Percentiles rank a stretch among this genome's conserved stretches.
Evolutionary conservation across 768 basidiomycete species (phyloP).

Genomic region (Lactarius sp.): DNA sequence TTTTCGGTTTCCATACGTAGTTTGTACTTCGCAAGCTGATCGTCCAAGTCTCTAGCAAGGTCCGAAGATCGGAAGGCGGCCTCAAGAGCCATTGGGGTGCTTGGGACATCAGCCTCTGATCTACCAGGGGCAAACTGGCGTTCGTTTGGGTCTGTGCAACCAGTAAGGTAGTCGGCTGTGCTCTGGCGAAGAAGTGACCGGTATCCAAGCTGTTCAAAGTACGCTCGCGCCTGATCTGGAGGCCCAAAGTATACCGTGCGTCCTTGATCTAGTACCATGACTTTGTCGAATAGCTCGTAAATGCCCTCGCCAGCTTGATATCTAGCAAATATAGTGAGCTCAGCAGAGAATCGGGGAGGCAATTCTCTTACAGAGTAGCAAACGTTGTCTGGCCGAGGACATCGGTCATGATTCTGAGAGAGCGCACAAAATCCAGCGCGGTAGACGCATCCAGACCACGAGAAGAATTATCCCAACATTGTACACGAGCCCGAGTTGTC

Average conservation of each 20-base stretch:
- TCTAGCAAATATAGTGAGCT: slow-evolving; percentile 26
- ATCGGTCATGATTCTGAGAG: slow-evolving; percentile 80
- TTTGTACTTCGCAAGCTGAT: slow-evolving; percentile 53
- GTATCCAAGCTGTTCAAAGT: slow-evolving; percentile 75
- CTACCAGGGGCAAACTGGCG: slow-evolving; percentile 68
- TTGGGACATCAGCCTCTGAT: slow-evolving; percentile 54
- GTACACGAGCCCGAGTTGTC: slow-evolving; percentile 75
- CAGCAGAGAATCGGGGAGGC: slow-evolving; percentile 29
- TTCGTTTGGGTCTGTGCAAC: slow-evolving; percentile 81
- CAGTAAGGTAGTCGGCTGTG: slow-evolving; percentile 85
- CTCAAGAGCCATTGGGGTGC: slow-evolving; percentile 64
- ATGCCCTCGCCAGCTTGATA: slow-evolving; percentile 74
- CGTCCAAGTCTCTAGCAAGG: slow-evolving; percentile 41
- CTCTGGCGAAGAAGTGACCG: slow-evolving; percentile 76
- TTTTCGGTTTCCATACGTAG: slow-evolving; percentile 52
- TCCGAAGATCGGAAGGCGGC: slow-evolving; percentile 51
- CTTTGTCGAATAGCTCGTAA: slow-evolving; percentile 82
- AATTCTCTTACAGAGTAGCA: slow-evolving; percentile 55
- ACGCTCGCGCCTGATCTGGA: slow-evolving; percentile 63
- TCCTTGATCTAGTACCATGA: slow-evolving; percentile 77
- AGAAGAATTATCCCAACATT: slow-evolving; percentile 84
- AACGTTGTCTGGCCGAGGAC: slow-evolving; percentile 75
- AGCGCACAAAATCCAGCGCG: slow-evolving; percentile 80
- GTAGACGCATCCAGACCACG: slow-evolving; percentile 83
- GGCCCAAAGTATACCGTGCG: slow-evolving; percentile 82